Base-by-base conservation (phyloP, 495 filamentous ascomycete genomes). In the Neurospora intermedia region DNA sequence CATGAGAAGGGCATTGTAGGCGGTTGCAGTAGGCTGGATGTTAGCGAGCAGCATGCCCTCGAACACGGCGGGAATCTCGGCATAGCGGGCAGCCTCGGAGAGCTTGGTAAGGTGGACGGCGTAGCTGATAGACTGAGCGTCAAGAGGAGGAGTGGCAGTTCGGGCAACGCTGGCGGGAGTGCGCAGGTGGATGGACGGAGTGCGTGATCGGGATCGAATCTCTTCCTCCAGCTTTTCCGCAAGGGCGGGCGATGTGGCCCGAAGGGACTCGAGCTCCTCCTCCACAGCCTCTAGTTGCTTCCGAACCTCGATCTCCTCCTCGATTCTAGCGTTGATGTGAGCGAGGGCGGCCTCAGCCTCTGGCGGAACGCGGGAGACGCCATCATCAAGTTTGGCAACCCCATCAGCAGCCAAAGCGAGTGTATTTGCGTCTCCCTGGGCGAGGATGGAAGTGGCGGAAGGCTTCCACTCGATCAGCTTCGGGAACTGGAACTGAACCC, bases 391-490 rank as follows among this genome's bases (percentile, higher is more conserved):
- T 11, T 8, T 38, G 18, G 73, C 73, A 18, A 76, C 73, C 15
- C 79, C 76, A 43, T 75, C 80, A 6, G 71, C 70, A 46, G 82
- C 82, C 43, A 77, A 72, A 40, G 77, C 78, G 72, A 84, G 84
- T 40, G 81, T 77, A 71, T 83, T 83, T 23, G 80, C 83, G n/a
- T 89, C 87, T 27, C 81, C 77, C 20, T 89, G 86, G 18, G 86
- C 81, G 42, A 85, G 81, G 45, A 87, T 78, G 43, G 84, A 81
- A 43, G 83, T 80, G 10, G 83, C 79, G 15, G 86, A 81, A 0
- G 90, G 90, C 83, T 94, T 92, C 93, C 94, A 96, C 77, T 93
- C 94, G 80, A 97, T 93, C 48, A 89, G 87, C 79, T 92, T 90
- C 40, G 89, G 89, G 81, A 94, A 93, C 81, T 97, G 93, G 75